These are phyloP conservation scores for Saturnispora quitensis DNA, from an alignment of 805 yeast genomes.

Conservation along the genomic window DNA sequence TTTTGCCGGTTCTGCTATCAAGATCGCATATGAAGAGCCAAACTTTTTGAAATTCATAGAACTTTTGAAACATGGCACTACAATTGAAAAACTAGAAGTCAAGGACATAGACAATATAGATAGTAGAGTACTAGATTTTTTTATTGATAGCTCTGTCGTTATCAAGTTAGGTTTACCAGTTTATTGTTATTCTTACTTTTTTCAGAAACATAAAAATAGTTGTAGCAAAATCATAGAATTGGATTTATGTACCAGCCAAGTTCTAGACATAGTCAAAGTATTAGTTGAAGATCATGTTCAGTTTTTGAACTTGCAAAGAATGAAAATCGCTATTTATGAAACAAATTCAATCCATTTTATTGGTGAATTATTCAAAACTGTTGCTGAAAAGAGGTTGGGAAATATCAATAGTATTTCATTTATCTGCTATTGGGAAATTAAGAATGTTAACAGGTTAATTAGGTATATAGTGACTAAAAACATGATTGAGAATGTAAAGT, in stretches of 20 bases:
- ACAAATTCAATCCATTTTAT: not conserved
- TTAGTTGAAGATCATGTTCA: not conserved
- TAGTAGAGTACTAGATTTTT: not conserved
- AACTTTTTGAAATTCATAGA: not conserved
- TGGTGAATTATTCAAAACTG: not conserved
- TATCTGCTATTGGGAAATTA: not conserved
- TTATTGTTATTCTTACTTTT: constrained; percentile 1
- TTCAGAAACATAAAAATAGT: not conserved
- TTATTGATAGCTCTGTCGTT: not conserved
- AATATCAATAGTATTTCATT: not conserved
- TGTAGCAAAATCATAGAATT: not conserved
- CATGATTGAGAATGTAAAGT: not conserved
- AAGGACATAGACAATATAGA: not conserved
- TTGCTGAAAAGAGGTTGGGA: not conserved
- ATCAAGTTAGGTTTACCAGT: not conserved
- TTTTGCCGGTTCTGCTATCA: not conserved
- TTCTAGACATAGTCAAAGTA: not conserved
- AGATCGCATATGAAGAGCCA: not conserved
- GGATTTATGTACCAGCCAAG: not conserved
- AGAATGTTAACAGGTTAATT: not conserved
- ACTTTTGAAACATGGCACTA: not conserved
- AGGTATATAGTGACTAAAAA: not conserved
- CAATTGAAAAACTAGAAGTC: not conserved
- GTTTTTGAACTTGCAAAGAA: not conserved
- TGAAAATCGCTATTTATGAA: not conserved